Conservation (phyloP, 1,139 yeast genomes). For the Candida sanyaensis region DNA sequence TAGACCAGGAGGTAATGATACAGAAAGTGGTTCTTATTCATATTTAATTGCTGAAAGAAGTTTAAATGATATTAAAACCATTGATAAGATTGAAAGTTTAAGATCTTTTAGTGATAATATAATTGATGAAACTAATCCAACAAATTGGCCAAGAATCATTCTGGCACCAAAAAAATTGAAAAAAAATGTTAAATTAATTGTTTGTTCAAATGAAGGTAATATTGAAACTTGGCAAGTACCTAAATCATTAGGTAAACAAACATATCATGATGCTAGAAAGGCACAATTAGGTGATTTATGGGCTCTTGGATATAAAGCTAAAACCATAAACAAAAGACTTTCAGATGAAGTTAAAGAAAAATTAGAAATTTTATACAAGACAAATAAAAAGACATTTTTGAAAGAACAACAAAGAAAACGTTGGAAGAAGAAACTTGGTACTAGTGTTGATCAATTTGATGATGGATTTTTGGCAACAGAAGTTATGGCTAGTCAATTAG, state of each 20-base stretch:
- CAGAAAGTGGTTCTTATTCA: slow-evolving; percentile 74
- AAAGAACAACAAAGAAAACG: slow-evolving; percentile 45
- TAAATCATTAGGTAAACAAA: slow-evolving; percentile 71
- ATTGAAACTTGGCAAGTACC: slow-evolving; percentile 89
- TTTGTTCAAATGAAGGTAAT: slow-evolving; percentile 78
- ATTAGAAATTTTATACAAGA: slow-evolving; percentile 39
- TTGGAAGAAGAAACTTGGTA: slow-evolving; percentile 40
- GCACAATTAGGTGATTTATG: slow-evolving; percentile 84
- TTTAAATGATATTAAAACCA: slow-evolving; percentile 30
- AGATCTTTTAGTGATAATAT: slow-evolving; percentile 28
- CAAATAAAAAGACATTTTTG: slow-evolving; percentile 42
- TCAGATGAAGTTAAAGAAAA: slow-evolving; percentile 34
- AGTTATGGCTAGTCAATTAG: slow-evolving; percentile 37
- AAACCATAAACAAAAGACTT: slow-evolving; percentile 36
- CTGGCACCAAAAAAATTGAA: slow-evolving; percentile 74
- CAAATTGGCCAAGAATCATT: slow-evolving; percentile 74
- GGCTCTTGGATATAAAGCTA: slow-evolving; percentile 78
- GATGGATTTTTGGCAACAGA: slow-evolving; percentile 21
- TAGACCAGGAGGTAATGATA: slow-evolving; percentile 69
- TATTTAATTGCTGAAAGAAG: slow-evolving; percentile 75
- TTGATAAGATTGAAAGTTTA: slow-evolving; percentile 35
- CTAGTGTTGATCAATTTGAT: slow-evolving; percentile 33
- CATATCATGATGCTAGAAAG: slow-evolving; percentile 89
- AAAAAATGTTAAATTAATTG: slow-evolving; percentile 78
- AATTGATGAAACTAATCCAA: slow-evolving; percentile 29